phyloP scores from a whole-genome alignment of 257 asterid species.

The Scutellaria minor region DNA sequence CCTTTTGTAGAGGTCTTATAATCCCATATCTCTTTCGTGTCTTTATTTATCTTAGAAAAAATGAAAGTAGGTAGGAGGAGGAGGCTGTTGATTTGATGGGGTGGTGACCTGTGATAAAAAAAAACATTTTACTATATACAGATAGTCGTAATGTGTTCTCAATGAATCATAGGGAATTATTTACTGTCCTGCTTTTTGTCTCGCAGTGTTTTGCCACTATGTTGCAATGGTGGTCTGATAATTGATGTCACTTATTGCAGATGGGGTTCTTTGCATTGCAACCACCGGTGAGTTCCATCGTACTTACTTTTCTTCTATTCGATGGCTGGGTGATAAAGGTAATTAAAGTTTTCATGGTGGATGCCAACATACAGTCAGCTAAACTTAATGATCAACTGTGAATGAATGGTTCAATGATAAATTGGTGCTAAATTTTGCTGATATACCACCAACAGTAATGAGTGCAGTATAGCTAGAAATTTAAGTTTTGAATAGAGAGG shows the following conservation, averaged over 20 bases:
- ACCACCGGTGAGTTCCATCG: slow-evolving; percentile 70
- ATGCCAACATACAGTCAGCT: slow-evolving; percentile 3
- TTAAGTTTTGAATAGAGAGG: slow-evolving; percentile 2
- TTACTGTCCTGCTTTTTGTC: slow-evolving; percentile 23
- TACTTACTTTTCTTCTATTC: slow-evolving; percentile 7
- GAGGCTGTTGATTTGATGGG: slow-evolving; percentile 25
- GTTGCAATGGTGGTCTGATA: slow-evolving; percentile 34
- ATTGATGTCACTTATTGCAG: slow-evolving; percentile 51
- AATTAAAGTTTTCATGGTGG: slow-evolving; percentile 19
- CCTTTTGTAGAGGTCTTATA: slow-evolving; percentile 22
- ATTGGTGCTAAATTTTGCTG: slow-evolving; percentile 5
- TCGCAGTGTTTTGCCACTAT: background rate
- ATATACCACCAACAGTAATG: background rate
- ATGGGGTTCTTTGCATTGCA: slow-evolving; percentile 66
- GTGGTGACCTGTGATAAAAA: slow-evolving; percentile 14
- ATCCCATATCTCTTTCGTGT: slow-evolving; percentile 26
- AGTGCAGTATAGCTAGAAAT: background rate
- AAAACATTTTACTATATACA: background rate
- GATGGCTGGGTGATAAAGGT: slow-evolving; percentile 12
- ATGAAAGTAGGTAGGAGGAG: slow-evolving; percentile 22
- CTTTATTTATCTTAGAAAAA: background rate
- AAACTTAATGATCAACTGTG: background rate
- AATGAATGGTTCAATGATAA: slow-evolving; percentile 11
- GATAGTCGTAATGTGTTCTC: background rate
- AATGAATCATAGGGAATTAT: slow-evolving; percentile 25